Evolutionary conservation across 2,329 filamentous ascomycete genomes (phyloP).

Genomic region (Colletotrichum liaoningense): DNA sequence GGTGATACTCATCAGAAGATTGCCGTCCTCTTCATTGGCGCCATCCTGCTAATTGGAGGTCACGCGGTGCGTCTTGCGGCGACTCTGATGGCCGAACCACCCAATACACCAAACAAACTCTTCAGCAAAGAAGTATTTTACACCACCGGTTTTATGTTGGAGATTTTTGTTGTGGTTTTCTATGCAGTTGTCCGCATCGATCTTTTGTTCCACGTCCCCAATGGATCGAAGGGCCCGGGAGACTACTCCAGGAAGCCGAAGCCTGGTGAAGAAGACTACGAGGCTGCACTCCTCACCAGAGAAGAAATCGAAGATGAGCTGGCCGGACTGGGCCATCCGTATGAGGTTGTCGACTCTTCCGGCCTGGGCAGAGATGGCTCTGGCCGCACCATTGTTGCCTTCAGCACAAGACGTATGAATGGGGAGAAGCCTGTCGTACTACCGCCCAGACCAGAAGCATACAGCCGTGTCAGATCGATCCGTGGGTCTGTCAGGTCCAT

Average conservation of each 20-base stretch:
- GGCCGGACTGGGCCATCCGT: slow-evolving; percentile 18
- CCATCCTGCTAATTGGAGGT: slow-evolving; percentile 36
- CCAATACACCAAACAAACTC: slow-evolving; percentile 39
- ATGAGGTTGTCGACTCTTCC: slow-evolving; percentile 30
- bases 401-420: slow-evolving; percentile 26
- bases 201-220: slow-evolving; percentile 44
- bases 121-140: slow-evolving; percentile 49
- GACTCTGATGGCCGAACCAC: slow-evolving; percentile 39
- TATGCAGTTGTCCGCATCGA: slow-evolving; percentile 45
- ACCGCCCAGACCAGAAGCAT: slow-evolving; percentile 17
- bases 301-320: slow-evolving; percentile 30
- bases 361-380: slow-evolving; percentile 25
- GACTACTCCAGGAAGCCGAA: slow-evolving; percentile 57
- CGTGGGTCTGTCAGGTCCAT: slow-evolving; percentile 24
- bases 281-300: slow-evolving; percentile 26
- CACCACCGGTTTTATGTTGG: slow-evolving; percentile 47
- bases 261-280: slow-evolving; percentile 47
- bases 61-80: slow-evolving; percentile 40
- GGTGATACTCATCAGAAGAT: slow-evolving; percentile 45
- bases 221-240: slow-evolving; percentile 42
- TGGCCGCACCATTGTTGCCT: slow-evolving; percentile 26
- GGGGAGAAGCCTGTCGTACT: slow-evolving; percentile 14
- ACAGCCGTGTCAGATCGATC: slow-evolving; percentile 24
- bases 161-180: slow-evolving; percentile 42
- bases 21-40: slow-evolving; percentile 41